These are phyloP conservation scores for Arachis monticola DNA, from an alignment of 331 rosid species.

Conservation along the genomic window DNA sequence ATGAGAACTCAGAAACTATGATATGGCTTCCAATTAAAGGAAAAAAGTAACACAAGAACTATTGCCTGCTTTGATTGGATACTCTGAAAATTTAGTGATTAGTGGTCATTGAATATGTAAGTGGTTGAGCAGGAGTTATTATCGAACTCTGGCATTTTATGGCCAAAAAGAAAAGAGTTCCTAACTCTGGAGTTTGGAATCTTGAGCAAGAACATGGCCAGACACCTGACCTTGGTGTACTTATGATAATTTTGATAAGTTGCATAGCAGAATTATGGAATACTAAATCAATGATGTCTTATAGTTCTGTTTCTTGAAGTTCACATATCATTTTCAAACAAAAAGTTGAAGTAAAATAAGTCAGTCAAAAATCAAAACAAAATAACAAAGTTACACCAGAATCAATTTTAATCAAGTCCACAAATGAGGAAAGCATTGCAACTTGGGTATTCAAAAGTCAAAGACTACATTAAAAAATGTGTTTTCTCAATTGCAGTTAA, in stretches of 20 bases:
- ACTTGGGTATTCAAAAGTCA: too few species aligned
- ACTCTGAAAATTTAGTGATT: background rate
- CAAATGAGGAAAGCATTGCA: background rate
- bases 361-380: background rate
- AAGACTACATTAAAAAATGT: too few species aligned
- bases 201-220: too few species aligned
- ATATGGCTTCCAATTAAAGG: background rate
- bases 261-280: background rate
- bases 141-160: background rate
- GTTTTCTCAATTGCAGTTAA: too few species aligned
- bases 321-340: too few species aligned
- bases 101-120: too few species aligned
- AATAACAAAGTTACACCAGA: background rate
- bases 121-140: background rate
- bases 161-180: background rate
- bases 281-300: background rate
- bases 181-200: too few species aligned
- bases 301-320: background rate
- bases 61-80: slow-evolving; percentile 5
- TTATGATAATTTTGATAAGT: slow-evolving; percentile 5
- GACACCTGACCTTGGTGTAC: background rate
- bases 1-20: background rate
- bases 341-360: too few species aligned
- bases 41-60: background rate
- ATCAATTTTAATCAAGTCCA: background rate